Base-by-base conservation (phyloP, 148 eudicot genomes). In the Rheum nobile region DNA sequence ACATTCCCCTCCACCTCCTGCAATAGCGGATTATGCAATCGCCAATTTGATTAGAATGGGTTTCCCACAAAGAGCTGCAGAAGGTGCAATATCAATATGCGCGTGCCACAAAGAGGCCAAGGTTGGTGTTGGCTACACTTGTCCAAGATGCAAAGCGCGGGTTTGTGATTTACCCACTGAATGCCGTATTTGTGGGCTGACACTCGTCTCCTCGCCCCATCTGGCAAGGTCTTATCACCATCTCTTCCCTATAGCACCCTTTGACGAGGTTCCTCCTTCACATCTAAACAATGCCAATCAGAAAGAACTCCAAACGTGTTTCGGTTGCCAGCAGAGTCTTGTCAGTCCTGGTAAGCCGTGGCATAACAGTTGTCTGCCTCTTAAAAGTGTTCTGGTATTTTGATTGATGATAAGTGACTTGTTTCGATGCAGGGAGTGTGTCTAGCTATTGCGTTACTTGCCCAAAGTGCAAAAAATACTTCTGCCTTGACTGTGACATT, bases 171-270 rank as follows among this genome's bases (percentile, higher is more conserved):
- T 94, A 55, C 98, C 98, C 13, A 91, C 93, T 42, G 97, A 91
- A 71, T 94, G 98, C 69, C 86, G 89, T 61, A 90, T 94, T 69
- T 94, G 98, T 79, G 98, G 98, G 22, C 82, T 94, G 81, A 94
- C 98, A 54, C 98, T 94, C 29, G 96, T 94, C 80, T 94, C 98
- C 80, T 94, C 98, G 19, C 98, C 98, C 52, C 98, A 94, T 85
- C 77, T 94, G 79, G 98, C 98, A 37, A 82, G 98, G 74, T 94
- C 98, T 17, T 94, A 88, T 80, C 98, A 94, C 78, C 98, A 94
- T 79, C 85, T 94, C 71, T 94, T 94, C 78, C 98, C 98, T 29
- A 85, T 94, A 77, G 82, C 96, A 54, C 93, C 91, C 0, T 94
- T 91, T 77, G 88, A 91, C 46, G 98, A 94, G 75, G 91, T 91